Base-by-base conservation (phyloP, 441 rosid genomes). In the Iberis amara region DNA sequence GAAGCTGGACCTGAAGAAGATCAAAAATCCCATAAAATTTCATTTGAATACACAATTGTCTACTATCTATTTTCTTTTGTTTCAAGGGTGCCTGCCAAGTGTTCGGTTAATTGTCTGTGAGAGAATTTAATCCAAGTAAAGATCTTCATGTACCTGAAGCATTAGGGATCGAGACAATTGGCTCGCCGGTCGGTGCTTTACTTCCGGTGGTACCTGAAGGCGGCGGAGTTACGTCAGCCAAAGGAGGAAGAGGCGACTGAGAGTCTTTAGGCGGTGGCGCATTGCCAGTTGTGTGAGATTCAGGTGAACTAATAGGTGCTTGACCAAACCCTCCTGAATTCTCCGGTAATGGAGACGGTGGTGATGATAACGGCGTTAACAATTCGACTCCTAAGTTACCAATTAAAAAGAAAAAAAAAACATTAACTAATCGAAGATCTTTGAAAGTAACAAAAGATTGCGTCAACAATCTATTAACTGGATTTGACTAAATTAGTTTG, bases 311-410 rank as follows among this genome's bases (percentile, higher is more conserved):
- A 41, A 52, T 39, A 6, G 83, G 88, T 27, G 53, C 67, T 64
- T 81, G 89, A 39, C 40, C 68, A 18, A 42, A 49, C 58, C 77
- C 85, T 55, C 48, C 28, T 3, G 57, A 45, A 47, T 49, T 54
- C 37, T 43, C 74, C 44, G 83, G 71, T 41, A 48, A 49, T 9
- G 78, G 70, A 43, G 79, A 55, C 50, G 78, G 68, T 27, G 81
- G 71, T 56, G 57, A 62, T 46, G 73, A 59, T 47, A 30, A 54
- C 4, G 75, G 72, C 52, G 86, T 59, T 23, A 35, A 56, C 31
- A 73, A 56, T 65, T 49, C 57, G 10, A 73, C 64, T 32, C 76
- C 94, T 84, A 53, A 32, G 0, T 66, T 33, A 15, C 12, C 8
- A 31, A 11, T 27, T 52, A 37, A 49, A n/a, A 40, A 11, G 10